A percentile compares a stretch with the other conserved stretches of the same genome.
Evolutionary conservation across 805 yeast species (phyloP).

Genomic region (Nakazawaea holstii): DNA sequence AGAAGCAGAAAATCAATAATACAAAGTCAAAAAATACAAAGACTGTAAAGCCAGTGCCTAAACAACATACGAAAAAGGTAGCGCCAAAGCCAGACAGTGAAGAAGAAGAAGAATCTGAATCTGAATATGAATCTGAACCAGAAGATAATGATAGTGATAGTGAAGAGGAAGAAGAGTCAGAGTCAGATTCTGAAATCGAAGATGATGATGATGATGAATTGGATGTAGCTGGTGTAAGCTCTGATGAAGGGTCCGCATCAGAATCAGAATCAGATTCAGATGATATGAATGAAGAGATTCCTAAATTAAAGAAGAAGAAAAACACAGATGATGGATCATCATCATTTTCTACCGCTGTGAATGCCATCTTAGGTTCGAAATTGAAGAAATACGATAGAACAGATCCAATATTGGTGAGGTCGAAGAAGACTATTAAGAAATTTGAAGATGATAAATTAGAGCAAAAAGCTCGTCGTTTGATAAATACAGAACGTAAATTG

Average conservation of each 20-base stretch:
- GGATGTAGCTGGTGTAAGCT: conserved; percentile 12
- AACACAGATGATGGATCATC: conserved; percentile 66
- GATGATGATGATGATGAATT: conserved; percentile 19
- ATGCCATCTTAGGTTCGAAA: conserved; percentile 76
- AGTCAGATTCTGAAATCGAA: conserved; percentile 20
- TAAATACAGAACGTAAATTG: conserved; percentile 67
- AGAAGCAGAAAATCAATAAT: not conserved
- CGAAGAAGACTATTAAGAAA: conserved; percentile 64
- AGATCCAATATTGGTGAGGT: conserved; percentile 87
- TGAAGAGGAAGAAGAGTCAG: conserved; percentile 10
- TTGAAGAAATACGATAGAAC: conserved; percentile 84
- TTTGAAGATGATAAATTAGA: conserved; percentile 80
- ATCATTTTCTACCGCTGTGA: conserved; percentile 76
- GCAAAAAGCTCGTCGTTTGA: conserved; percentile 68
- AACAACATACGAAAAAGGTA: not conserved
- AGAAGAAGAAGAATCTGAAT: conserved; percentile 20
- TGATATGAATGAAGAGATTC: conserved; percentile 18
- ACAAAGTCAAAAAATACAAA: not conserved
- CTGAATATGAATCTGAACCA: conserved; percentile 20
- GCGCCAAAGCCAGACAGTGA: not conserved
- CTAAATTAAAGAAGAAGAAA: conserved; percentile 48
- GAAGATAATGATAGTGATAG: not conserved
- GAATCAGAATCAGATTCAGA: conserved; percentile 10
- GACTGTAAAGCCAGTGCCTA: not conserved
- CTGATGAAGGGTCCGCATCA: conserved; percentile 8